These are phyloP conservation scores for Exophiala spinifera DNA, from an alignment of 2,329 filamentous ascomycete genomes.

Conservation along the genomic window DNA sequence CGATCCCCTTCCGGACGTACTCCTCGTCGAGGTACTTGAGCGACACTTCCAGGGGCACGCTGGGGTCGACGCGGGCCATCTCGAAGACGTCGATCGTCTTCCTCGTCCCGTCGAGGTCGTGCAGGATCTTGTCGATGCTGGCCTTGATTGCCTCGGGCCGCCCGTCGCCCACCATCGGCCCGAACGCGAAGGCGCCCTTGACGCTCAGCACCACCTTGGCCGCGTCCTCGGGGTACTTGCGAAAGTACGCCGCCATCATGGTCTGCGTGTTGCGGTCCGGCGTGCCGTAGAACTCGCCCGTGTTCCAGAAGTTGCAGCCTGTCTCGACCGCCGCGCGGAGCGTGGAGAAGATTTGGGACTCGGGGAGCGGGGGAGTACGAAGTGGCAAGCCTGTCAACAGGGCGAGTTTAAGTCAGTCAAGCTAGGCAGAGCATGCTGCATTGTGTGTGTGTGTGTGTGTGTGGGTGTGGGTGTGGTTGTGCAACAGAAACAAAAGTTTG, in stretches of 20 bases:
- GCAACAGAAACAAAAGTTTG: no score
- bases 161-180: not conserved
- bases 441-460: not conserved
- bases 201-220: slow-evolving; percentile 59
- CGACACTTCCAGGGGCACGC: slow-evolving; percentile 49
- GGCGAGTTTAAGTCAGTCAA: not conserved
- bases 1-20: slow-evolving; percentile 38
- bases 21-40: slow-evolving; percentile 32
- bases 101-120: slow-evolving; percentile 49
- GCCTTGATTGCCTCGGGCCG: not conserved
- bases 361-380: no score
- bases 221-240: slow-evolving; percentile 61
- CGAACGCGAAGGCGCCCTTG: slow-evolving; percentile 50
- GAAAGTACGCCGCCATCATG: slow-evolving; percentile 60
- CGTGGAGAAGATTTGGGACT: slow-evolving; percentile 44
- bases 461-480: no score
- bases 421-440: no score
- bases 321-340: slow-evolving; percentile 52
- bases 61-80: slow-evolving; percentile 51
- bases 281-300: slow-evolving; percentile 62
- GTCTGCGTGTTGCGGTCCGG: slow-evolving; percentile 56
- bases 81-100: slow-evolving; percentile 57
- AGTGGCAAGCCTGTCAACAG: not conserved
- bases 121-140: slow-evolving; percentile 53
- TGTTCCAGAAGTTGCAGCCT: slow-evolving; percentile 57